A percentile compares a stretch with the other conserved stretches of the same genome.
phyloP scores from a whole-genome alignment of 73 alveolate genomes.

The Blepharisma japonicum region DNA sequence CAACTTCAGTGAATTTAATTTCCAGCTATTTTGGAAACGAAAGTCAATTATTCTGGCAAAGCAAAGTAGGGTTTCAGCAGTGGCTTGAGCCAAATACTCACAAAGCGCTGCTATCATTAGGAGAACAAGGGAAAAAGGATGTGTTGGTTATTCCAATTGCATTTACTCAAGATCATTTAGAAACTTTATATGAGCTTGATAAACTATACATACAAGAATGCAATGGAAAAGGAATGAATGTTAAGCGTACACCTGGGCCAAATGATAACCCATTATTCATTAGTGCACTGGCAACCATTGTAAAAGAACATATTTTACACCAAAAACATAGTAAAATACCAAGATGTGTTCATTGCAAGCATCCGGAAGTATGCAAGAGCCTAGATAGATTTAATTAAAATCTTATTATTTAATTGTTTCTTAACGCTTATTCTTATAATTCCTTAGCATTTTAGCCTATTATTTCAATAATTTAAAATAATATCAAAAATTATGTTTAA shows the following conservation, averaged over 20 bases:
- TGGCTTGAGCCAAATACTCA: slow-evolving; percentile 66
- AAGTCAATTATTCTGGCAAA: slow-evolving; percentile 52
- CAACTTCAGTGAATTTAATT: slow-evolving; percentile 42
- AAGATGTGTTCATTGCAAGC: background rate
- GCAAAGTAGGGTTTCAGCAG: slow-evolving; percentile 62
- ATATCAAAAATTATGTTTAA: too few relatives aligned
- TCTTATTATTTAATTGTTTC: too few relatives aligned
- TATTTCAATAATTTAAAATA: too few relatives aligned
- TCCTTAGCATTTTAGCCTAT: too few relatives aligned
- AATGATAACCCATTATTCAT: slow-evolving; percentile 40
- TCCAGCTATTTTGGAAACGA: slow-evolving; percentile 29
- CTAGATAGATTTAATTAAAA: background rate
- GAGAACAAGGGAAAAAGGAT: slow-evolving; percentile 47
- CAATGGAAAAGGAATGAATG: slow-evolving; percentile 20
- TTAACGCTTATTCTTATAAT: too few relatives aligned
- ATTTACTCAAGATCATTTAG: slow-evolving; percentile 72
- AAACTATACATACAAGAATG: slow-evolving; percentile 47
- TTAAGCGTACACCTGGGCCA: slow-evolving; percentile 22
- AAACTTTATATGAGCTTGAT: slow-evolving; percentile 68
- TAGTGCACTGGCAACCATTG: slow-evolving; percentile 39
- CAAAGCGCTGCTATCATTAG: slow-evolving; percentile 30
- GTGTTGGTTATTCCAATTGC: slow-evolving; percentile 57
- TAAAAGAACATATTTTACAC: slow-evolving; percentile 29
- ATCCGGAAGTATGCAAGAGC: background rate
- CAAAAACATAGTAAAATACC: background rate